These are phyloP conservation scores for Capsella bursapastoris DNA, from an alignment of 345 rosid species.

Conservation along the genomic window DNA sequence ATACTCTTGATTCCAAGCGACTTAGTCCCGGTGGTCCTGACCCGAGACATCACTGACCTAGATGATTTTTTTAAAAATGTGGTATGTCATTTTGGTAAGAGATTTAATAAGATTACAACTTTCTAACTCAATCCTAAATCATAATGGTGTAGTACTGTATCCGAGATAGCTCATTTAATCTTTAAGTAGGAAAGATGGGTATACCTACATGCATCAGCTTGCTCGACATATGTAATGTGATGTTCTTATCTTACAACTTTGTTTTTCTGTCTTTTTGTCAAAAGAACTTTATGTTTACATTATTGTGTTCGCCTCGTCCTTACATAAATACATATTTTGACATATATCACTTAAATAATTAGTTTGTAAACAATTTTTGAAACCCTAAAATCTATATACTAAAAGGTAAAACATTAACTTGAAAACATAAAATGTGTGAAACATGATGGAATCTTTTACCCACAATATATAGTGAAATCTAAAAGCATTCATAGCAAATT, in stretches of 20 bases:
- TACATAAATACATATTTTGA: too few species aligned
- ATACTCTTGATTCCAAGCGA: constrained; percentile 35
- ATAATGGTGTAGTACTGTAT: constrained; percentile 1
- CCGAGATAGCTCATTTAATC: background rate
- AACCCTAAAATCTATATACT: too few species aligned
- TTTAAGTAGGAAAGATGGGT: background rate
- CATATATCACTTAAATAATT: too few species aligned
- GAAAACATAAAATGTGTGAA: too few species aligned
- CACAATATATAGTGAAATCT: too few species aligned
- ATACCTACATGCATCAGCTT: background rate
- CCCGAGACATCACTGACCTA: constrained; percentile 34
- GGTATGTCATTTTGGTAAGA: background rate
- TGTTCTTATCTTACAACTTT: background rate
- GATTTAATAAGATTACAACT: background rate
- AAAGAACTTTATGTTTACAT: background rate
- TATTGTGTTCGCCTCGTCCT: background rate
- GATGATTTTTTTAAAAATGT: background rate
- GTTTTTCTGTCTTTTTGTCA: background rate
- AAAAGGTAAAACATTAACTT: too few species aligned
- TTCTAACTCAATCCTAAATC: background rate
- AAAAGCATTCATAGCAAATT: too few species aligned
- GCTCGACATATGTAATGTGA: background rate
- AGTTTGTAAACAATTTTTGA: too few species aligned
- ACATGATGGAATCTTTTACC: too few species aligned
- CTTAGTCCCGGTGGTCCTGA: constrained; percentile 46